These are phyloP conservation scores for Geranium brycei DNA, from an alignment of 345 rosid genomes.

Conservation along the genomic window DNA sequence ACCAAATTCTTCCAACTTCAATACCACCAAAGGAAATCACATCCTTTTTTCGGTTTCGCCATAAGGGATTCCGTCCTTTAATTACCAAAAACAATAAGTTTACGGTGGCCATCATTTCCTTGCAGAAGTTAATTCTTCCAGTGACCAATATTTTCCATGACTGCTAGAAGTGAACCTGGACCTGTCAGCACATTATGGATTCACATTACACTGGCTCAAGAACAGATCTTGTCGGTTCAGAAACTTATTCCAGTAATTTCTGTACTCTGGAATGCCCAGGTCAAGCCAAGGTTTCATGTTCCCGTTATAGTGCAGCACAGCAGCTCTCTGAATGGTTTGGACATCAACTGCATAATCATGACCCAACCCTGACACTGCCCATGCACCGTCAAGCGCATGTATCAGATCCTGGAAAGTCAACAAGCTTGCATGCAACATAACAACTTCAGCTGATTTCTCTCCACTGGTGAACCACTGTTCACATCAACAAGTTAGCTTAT, in stretches of 20 bases:
- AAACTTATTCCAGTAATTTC: conserved; percentile 54
- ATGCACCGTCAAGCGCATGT: conserved; percentile 38
- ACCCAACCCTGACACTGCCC: conserved; percentile 81
- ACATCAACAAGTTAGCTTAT: background rate
- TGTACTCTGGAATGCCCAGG: conserved; percentile 71
- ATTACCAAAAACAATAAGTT: too few species aligned
- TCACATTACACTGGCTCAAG: conserved; percentile 76
- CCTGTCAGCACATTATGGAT: conserved; percentile 22
- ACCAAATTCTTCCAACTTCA: background rate
- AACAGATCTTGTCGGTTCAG: conserved; percentile 48
- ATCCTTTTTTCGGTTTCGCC: background rate
- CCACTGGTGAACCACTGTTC: conserved; percentile 5
- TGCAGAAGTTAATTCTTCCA: background rate
- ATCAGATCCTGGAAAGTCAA: conserved; percentile 64
- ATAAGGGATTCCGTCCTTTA: too few species aligned
- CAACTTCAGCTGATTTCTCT: conserved; percentile 33
- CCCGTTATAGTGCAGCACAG: conserved; percentile 80
- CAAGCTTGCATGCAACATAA: conserved; percentile 53
- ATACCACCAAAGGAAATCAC: background rate
- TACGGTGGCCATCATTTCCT: background rate
- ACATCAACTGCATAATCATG: conserved; percentile 43
- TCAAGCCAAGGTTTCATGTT: conserved; percentile 99
- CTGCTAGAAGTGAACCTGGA: background rate
- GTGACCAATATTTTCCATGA: background rate
- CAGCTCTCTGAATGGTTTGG: conserved; percentile 43